Evolutionary conservation across 441 rosid genomes (phyloP), one percentile per base, ranked within the genome.

Genomic region (Biscutella auriculata): DNA sequence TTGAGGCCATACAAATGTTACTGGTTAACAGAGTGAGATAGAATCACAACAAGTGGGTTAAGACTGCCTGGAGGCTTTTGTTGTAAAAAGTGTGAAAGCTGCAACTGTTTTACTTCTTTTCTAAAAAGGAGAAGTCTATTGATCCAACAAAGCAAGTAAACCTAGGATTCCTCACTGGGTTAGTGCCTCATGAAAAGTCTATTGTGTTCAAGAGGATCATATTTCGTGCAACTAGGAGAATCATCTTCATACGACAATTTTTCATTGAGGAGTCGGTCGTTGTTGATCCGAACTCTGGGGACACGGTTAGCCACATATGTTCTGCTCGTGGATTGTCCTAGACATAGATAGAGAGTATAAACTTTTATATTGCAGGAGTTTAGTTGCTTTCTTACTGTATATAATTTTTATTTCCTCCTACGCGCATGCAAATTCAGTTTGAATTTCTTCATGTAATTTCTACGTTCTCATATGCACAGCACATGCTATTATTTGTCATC

Each of bases 161-260:
- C 66, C 65, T 87, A 74, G 98, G 97, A 48, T 87, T 77, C 67
- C 52, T 88, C 33, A 72, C 85, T 51, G 97, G 98, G 51, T 79
- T 93, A 44, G 95, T 93, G 64, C 83, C 88, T 35, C 84, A 87
- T 63, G 93, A 72, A 13, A 93, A 87, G 69, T 83, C 96, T 34
- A 53, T 87, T 79, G 83, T 85, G 54, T 93, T 85, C 60, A 96
- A 93, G 79, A 85, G 96, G 78, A 87, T 93, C 66, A 70, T 93
- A 57, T 89, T 89, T 65, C 96, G 95, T 73, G 97, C 97, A 49
- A 93, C 99, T 53, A 81, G 99, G 79, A 97, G 95, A n/a, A 87
- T 87, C 78, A 85, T 93, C 64, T 79, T 70, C 53, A 42, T 85
- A 40, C 83, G 80, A 75, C 97, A 83, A 68, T 75, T 75, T 62